Percentiles rank a stretch among this genome's conserved stretches.
Evolutionary conservation across 495 filamentous ascomycete species (phyloP).

Genomic region (Hypoxylon rickii): DNA sequence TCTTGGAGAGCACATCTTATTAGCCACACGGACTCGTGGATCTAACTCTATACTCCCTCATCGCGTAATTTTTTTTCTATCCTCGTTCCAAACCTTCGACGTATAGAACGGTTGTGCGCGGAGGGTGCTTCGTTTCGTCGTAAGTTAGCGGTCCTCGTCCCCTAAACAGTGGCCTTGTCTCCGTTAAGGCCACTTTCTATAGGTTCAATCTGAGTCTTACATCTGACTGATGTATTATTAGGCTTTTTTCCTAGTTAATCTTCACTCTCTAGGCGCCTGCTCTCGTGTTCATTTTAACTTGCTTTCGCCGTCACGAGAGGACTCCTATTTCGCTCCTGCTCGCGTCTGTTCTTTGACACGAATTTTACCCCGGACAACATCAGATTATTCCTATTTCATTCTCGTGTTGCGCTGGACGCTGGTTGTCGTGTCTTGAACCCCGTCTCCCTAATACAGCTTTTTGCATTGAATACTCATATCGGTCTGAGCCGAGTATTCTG

Average conservation of each 20-base stretch:
- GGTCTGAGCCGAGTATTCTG: slow-evolving; percentile 23
- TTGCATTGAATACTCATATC: slow-evolving; percentile 26
- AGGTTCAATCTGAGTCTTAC: background rate
- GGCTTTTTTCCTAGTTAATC: slow-evolving; percentile 4
- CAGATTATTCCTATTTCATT: slow-evolving; percentile 1
- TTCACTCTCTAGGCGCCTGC: background rate
- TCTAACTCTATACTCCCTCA: slow-evolving; percentile 6
- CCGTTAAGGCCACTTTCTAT: background rate
- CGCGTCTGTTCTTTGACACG: background rate
- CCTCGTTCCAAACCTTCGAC: background rate
- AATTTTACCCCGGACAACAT: background rate
- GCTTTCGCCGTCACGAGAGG: background rate
- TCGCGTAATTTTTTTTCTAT: slow-evolving; percentile 2
- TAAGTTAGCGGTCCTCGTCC: slow-evolving; percentile 13
- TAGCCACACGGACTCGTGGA: slow-evolving; percentile 12
- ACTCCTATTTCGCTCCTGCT: background rate
- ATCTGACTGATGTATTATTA: background rate
- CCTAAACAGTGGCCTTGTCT: slow-evolving; percentile 5
- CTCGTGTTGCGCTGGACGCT: slow-evolving; percentile 4
- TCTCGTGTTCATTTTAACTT: background rate
- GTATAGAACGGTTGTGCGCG: background rate
- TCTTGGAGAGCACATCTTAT: slow-evolving; percentile 1
- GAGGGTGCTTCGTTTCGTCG: slow-evolving; percentile 8
- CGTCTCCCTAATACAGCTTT: slow-evolving; percentile 6
- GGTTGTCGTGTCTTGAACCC: background rate